These are phyloP conservation scores for Xenosphaeropsis pyriputrescens DNA, from an alignment of 2,329 filamentous ascomycete genomes.

Conservation along the genomic window DNA sequence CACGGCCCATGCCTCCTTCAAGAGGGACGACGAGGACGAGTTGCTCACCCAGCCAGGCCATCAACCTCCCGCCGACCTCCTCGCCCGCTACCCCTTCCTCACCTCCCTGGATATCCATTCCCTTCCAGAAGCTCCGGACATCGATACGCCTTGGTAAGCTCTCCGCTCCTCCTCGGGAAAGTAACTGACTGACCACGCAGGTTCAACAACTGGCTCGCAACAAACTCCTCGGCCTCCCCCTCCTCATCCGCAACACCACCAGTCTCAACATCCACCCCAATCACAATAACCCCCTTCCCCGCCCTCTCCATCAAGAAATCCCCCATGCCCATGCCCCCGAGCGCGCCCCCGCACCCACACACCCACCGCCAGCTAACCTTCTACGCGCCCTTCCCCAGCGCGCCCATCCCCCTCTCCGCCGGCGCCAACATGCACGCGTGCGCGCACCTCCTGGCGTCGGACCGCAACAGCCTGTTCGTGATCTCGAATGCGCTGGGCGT, in stretches of 20 bases:
- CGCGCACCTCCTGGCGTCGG: slow-evolving; percentile 40
- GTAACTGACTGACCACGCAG: not conserved
- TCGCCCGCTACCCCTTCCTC: slow-evolving; percentile 5
- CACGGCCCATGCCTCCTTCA: slow-evolving; percentile 36
- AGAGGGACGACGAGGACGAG: slow-evolving; percentile 11
- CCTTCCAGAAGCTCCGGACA: slow-evolving; percentile 2
- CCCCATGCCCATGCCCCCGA: slow-evolving; percentile 38
- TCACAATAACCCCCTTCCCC: slow-evolving; percentile 16
- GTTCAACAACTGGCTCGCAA: not conserved
- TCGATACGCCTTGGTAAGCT: slow-evolving; percentile 11
- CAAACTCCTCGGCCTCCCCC: not conserved
- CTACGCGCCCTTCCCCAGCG: slow-evolving; percentile 17
- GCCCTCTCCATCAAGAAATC: slow-evolving; percentile 23
- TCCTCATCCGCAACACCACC: too few species aligned
- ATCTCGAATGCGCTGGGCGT: slow-evolving; percentile 32
- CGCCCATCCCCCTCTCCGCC: slow-evolving; percentile 24
- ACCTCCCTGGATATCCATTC: slow-evolving; percentile 1
- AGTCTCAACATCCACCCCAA: too few species aligned
- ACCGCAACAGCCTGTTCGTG: slow-evolving; percentile 36
- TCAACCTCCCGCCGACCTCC: slow-evolving; percentile 2
- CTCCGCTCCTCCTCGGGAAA: not conserved
- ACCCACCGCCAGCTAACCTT: slow-evolving; percentile 26
- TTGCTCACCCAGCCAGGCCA: slow-evolving; percentile 1
- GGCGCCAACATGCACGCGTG: slow-evolving; percentile 38
- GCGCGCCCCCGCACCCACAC: slow-evolving; percentile 26